Percentiles rank a stretch among this genome's conserved stretches.
Conservation (phyloP, 495 filamentous ascomycete genomes). For the Aspergillus cavernicola region DNA sequence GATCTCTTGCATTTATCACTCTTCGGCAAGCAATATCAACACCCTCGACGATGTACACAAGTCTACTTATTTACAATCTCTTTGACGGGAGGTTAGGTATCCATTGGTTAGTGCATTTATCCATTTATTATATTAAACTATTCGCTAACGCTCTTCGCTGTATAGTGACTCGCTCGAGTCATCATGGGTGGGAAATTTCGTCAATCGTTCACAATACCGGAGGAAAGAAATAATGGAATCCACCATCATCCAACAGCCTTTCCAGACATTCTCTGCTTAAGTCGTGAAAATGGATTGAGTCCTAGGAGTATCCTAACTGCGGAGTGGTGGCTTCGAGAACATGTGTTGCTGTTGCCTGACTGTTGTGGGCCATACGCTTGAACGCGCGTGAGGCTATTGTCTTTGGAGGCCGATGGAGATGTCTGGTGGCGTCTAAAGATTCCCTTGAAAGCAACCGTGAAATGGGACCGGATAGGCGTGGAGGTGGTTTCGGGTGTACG, state of each 20-base stretch:
- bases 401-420: not conserved
- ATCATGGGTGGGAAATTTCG: not conserved
- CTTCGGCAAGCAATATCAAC: no score
- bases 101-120: no score
- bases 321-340: not conserved
- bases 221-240: not conserved
- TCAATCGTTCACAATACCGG: no score
- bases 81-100: no score
- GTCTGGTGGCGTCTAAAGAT: constrained; percentile 3
- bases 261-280: not conserved
- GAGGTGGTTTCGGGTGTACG: not conserved
- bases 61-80: no score
- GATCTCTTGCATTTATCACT: not conserved
- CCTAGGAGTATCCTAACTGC: not conserved
- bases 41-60: no score
- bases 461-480: not conserved
- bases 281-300: not conserved
- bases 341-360: not conserved
- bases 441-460: constrained; percentile 10
- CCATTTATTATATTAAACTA: no score
- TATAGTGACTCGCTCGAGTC: no score
- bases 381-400: not conserved
- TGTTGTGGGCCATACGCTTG: not conserved
- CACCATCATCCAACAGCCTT: not conserved
- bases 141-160: no score